A percentile compares a stretch with the other conserved stretches of the same genome.
Evolutionary conservation across 2,329 filamentous ascomycete genomes (phyloP).

Genomic region (Xylaria sp.): DNA sequence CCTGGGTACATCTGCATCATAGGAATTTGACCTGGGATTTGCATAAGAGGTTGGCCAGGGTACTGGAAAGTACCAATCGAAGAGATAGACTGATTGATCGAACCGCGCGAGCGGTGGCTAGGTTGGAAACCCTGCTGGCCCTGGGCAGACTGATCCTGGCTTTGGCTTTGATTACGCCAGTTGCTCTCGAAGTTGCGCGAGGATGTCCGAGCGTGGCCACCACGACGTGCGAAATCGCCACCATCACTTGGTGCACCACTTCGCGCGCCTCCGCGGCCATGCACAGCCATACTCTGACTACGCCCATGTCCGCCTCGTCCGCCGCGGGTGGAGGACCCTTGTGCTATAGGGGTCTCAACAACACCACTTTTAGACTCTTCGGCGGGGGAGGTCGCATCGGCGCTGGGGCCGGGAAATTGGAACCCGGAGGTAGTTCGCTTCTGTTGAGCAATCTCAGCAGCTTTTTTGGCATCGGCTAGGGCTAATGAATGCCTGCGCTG

Average conservation of each 20-base stretch:
- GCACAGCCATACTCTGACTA: conserved; percentile 90
- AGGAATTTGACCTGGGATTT: conserved; percentile 82
- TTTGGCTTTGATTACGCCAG: conserved; percentile 85
- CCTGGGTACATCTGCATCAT: conserved; percentile 83
- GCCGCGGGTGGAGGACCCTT: conserved; percentile 55
- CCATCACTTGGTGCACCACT: conserved; percentile 64
- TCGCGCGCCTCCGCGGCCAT: conserved; percentile 70
- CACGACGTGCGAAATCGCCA: conserved; percentile 74
- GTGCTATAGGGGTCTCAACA: conserved; percentile 48
- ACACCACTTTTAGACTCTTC: conserved; percentile 62
- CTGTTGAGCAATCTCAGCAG: conserved; percentile 94
- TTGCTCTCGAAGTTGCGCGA: conserved; percentile 98
- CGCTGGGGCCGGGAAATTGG: conserved; percentile 84
- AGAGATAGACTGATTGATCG: conserved; percentile 84
- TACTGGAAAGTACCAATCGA: conserved; percentile 89
- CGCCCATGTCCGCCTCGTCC: conserved; percentile 68
- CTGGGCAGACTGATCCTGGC: conserved; percentile 62
- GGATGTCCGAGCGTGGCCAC: conserved; percentile 76
- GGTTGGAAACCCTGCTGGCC: conserved; percentile 83
- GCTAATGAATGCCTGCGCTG: conserved; percentile 94
- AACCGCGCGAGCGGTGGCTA: conserved; percentile 84
- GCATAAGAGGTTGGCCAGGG: conserved; percentile 81
- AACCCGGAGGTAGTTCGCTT: conserved; percentile 93
- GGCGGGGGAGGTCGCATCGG: conserved; percentile 59
- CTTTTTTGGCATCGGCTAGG: conserved; percentile 95